Evolutionary conservation across 2,329 filamentous ascomycete species (phyloP).

Genomic region (Microsporum audouinii): DNA sequence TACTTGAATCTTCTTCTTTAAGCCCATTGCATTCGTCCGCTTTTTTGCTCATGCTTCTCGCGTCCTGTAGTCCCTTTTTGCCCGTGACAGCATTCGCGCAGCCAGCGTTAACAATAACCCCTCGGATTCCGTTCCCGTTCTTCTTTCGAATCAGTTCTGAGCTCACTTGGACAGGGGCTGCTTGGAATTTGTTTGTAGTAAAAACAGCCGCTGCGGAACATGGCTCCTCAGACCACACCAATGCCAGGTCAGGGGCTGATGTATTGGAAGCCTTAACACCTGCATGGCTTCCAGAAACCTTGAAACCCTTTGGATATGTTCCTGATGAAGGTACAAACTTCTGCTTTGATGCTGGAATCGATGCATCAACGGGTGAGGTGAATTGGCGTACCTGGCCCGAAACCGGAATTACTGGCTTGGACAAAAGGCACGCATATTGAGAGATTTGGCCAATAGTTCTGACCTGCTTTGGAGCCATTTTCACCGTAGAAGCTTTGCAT

Average conservation of each 20-base stretch:
- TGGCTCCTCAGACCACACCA: slow-evolving; percentile 75
- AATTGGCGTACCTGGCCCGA: slow-evolving; percentile 32
- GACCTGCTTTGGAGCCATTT: not conserved
- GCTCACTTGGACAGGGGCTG: slow-evolving; percentile 83
- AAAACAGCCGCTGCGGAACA: slow-evolving; percentile 87
- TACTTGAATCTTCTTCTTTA: slow-evolving; percentile 42
- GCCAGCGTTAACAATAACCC: slow-evolving; percentile 85
- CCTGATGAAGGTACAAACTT: slow-evolving; percentile 81
- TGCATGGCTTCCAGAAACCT: slow-evolving; percentile 74
- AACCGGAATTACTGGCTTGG: not conserved
- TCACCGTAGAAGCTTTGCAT: not conserved
- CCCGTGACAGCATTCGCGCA: slow-evolving; percentile 97
- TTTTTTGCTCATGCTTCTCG: slow-evolving; percentile 65
- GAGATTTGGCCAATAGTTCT: not conserved
- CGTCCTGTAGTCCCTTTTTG: slow-evolving; percentile 78
- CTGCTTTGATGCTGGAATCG: slow-evolving; percentile 66
- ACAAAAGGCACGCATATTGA: not conserved
- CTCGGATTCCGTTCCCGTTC: slow-evolving; percentile 58
- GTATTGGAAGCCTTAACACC: slow-evolving; percentile 92
- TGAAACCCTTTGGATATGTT: slow-evolving; percentile 82
- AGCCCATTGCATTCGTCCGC: slow-evolving; percentile 55
- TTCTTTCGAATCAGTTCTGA: slow-evolving; percentile 57
- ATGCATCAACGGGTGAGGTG: slow-evolving; percentile 36
- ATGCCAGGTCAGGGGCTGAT: slow-evolving; percentile 76
- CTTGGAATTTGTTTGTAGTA: slow-evolving; percentile 97